Base-by-base conservation (phyloP, 2,329 filamentous ascomycete species). In the Colletotrichum horii region DNA sequence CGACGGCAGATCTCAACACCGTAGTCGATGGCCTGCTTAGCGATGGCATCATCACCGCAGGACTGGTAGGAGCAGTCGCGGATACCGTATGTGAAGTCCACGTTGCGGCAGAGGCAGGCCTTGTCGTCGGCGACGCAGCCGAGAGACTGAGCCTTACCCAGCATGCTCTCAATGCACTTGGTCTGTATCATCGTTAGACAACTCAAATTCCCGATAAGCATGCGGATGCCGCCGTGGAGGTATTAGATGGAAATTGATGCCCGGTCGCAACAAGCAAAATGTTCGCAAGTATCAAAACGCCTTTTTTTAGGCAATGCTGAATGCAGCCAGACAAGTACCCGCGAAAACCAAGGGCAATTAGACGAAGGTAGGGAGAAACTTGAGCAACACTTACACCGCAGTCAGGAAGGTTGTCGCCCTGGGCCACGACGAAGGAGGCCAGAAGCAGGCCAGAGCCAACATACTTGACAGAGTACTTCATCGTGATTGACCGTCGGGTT, bases 371-470 rank as follows among this genome's bases (percentile, higher is more conserved):
- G 9, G 19, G 30, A 52, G 16, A 16, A 26, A 30, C 30, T 32
- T 2, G 4, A 28, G 43, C 4, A 52, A 7, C 19, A 86, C 90
- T 87, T 88, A 92, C 90, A 82, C 87, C 89, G 79, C 90, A 92
- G 22, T 80, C 73, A 38, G 89, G 86, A 66, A 91, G 87, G 71
- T 83, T 19, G 28, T 62, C 55, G 36, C 36, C 52, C 82, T 73
- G 82, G 69, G 62, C 84, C 67, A 76, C 84, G 22, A 82, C 82
- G 76, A 80, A 85, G 55, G 85, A 80, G 64, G 85, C 83, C 77
- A 84, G 84, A 71, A 88, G 80, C 78, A 85, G 80, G 81, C 84
- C 84, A 79, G 66, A 64, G 65, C 68, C 64, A 19, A 77, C 22
- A 58, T 71, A 68, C 36, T 66, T 76, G 24, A 22, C 15, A 34